Evolutionary conservation across 805 yeast species (phyloP).

Genomic region (Yarrowia sp.): DNA sequence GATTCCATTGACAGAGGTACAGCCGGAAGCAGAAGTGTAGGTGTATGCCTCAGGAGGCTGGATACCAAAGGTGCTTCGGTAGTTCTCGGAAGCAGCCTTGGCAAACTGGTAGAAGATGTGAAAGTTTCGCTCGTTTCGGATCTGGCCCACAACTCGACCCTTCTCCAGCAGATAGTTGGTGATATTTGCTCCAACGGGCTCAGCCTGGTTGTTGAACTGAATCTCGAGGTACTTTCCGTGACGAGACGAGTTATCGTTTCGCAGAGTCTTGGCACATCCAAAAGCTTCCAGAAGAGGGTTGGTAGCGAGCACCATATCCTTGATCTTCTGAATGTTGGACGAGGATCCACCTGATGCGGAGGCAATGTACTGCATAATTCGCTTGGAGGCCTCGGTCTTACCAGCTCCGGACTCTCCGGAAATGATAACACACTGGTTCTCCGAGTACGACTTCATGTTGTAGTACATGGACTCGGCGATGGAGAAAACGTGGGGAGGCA

Average conservation of each 20-base stretch:
- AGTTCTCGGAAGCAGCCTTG: constrained; percentile 80
- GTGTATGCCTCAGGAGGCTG: constrained; percentile 91
- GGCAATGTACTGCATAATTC: constrained; percentile 94
- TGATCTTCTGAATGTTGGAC: constrained; percentile 76
- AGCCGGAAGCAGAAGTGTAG: constrained; percentile 82
- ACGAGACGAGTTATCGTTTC: constrained; percentile 86
- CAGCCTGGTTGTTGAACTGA: constrained; percentile 73
- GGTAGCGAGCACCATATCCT: constrained; percentile 97
- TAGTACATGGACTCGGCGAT: constrained; percentile 97
- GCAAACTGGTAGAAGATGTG: constrained; percentile 96
- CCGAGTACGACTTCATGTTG: constrained; percentile 89
- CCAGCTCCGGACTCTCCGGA: constrained; percentile 99
- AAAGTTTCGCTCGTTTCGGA: constrained; percentile 87
- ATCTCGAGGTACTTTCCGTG: constrained; percentile 94
- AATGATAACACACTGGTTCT: constrained; percentile 94
- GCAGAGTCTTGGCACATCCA: constrained; percentile 89
- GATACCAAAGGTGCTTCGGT: constrained; percentile 81
- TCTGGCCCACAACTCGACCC: constrained; percentile 95
- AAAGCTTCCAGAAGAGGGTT: constrained; percentile 88
- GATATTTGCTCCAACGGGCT: constrained; percentile 93
- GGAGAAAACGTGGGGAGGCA: constrained; percentile 95
- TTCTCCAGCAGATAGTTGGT: constrained; percentile 93
- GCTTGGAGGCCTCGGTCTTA: constrained; percentile 95
- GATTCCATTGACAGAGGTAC: constrained; percentile 81
- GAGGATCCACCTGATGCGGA: constrained; percentile 72